A percentile compares a stretch with the other conserved stretches of the same genome.
These are phyloP conservation scores for Dissoconium aciculare DNA, from an alignment of 2,329 filamentous ascomycete genomes.

Conservation along the genomic window DNA sequence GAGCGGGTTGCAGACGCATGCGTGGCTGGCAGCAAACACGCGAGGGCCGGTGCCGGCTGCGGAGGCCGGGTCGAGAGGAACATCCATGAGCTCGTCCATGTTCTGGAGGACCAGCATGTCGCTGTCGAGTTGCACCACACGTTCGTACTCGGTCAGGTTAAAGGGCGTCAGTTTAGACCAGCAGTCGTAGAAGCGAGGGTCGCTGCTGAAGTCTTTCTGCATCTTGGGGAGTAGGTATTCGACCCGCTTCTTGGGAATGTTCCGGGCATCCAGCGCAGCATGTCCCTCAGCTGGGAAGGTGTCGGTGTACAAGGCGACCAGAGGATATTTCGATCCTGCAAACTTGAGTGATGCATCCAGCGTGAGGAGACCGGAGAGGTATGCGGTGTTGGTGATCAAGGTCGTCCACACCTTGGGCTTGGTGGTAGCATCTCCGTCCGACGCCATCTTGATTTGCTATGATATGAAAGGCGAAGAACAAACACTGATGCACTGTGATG, in stretches of 20 bases:
- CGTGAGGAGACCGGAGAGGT: slow-evolving; percentile 68
- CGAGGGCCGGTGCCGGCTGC: slow-evolving; percentile 40
- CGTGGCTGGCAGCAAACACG: slow-evolving; percentile 72
- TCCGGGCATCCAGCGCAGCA: slow-evolving; percentile 51
- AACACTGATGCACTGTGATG: too few species aligned
- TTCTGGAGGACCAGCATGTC: slow-evolving; percentile 75
- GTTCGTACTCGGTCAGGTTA: slow-evolving; percentile 57
- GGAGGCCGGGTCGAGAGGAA: slow-evolving; percentile 49
- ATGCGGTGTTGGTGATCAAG: slow-evolving; percentile 70
- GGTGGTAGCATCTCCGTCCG: too few species aligned
- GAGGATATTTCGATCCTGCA: slow-evolving; percentile 53
- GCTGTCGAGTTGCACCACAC: slow-evolving; percentile 71
- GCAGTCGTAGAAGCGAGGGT: slow-evolving; percentile 77
- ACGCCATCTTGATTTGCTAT: too few species aligned
- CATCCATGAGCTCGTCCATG: slow-evolving; percentile 87
- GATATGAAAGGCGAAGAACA: too few species aligned
- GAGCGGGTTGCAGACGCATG: slow-evolving; percentile 74
- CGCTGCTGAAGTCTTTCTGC: slow-evolving; percentile 54
- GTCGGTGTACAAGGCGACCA: slow-evolving; percentile 72
- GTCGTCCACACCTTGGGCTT: slow-evolving; percentile 67
- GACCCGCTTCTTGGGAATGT: slow-evolving; percentile 55
- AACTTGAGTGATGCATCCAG: slow-evolving; percentile 62
- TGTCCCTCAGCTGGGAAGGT: slow-evolving; percentile 55
- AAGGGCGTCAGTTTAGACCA: slow-evolving; percentile 80
- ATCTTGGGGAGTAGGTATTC: slow-evolving; percentile 55